Percentiles rank a stretch among this genome's conserved stretches.
These are phyloP conservation scores for Nicotiana obtusifolia DNA, from an alignment of 257 asterid species.

Conservation along the genomic window DNA sequence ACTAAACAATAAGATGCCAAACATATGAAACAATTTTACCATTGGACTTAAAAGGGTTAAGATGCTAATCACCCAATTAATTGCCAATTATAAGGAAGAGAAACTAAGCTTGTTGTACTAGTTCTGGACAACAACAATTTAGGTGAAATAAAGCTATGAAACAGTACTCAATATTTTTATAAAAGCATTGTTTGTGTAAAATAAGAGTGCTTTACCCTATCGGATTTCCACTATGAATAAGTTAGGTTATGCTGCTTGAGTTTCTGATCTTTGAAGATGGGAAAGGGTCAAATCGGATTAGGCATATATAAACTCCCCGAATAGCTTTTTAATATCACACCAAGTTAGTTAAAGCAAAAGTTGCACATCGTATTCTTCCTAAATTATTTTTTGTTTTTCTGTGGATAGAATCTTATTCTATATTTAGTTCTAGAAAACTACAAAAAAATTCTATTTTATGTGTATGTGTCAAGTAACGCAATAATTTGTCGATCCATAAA, in stretches of 20 bases:
- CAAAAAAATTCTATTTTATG: not conserved
- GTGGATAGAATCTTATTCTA: not conserved
- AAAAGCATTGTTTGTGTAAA: not conserved
- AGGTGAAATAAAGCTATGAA: not conserved
- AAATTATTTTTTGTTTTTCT: not conserved
- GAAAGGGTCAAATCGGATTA: constrained; percentile 44
- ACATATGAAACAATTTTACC: not conserved
- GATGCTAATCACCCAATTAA: not conserved
- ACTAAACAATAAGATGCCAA: not conserved
- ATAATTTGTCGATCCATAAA: not conserved
- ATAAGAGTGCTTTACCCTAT: constrained; percentile 11
- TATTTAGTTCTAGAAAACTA: not conserved
- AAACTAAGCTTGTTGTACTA: not conserved
- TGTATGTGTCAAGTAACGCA: not conserved
- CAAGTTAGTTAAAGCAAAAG: constrained; percentile 51
- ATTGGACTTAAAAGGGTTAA: not conserved
- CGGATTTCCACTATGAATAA: constrained; percentile 22
- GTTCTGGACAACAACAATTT: too few relatives aligned
- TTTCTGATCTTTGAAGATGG: constrained; percentile 29
- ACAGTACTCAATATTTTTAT: not conserved
- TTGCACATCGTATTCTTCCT: not conserved
- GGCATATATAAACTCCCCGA: constrained; percentile 19
- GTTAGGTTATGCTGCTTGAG: constrained; percentile 16
- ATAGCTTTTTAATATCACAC: constrained; percentile 12
- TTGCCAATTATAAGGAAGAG: not conserved